Conservation (phyloP, 169 alveolate genomes). For the Eimeria tenella region DNA sequence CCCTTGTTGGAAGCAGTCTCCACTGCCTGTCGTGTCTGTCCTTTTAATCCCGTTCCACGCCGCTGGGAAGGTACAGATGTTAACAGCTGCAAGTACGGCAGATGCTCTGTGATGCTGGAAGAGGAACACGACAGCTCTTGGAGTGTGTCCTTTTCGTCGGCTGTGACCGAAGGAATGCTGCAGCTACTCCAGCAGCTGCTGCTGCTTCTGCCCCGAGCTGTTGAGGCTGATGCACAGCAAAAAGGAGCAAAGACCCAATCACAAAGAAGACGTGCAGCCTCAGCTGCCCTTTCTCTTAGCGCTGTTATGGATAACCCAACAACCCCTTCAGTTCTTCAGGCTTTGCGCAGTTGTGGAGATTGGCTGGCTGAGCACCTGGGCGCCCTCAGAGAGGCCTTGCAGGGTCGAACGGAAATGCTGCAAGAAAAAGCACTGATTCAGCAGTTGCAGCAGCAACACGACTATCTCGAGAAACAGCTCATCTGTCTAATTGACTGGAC, state of each 20-base stretch:
- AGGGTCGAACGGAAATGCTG: not conserved
- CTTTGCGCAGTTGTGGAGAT: constrained; percentile 68
- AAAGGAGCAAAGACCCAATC: constrained; percentile 42
- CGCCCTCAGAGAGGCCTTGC: constrained; percentile 58
- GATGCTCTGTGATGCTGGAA: constrained; percentile 6
- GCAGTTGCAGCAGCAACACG: constrained; percentile 56
- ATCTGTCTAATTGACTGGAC: constrained; percentile 54
- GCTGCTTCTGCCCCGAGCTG: constrained; percentile 64
- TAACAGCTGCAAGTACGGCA: not conserved
- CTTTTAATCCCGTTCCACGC: constrained; percentile 2
- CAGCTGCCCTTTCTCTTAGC: constrained; percentile 69
- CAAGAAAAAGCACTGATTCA: constrained; percentile 3
- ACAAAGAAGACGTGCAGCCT: constrained; percentile 58
- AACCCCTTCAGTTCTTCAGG: constrained; percentile 59
- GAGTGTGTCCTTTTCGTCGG: not conserved
- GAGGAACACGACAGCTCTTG: not conserved
- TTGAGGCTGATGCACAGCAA: constrained; percentile 66
- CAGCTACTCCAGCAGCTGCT: constrained; percentile 76
- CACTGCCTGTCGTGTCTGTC: constrained; percentile 67
- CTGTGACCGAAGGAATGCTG: constrained; percentile 56
- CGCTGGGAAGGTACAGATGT: not conserved
- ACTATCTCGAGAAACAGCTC: constrained; percentile 57
- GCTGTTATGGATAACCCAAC: constrained; percentile 51
- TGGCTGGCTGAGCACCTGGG: constrained; percentile 59
- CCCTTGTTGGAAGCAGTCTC: constrained; percentile 54